Evolutionary conservation across 2,329 filamentous ascomycete genomes (phyloP), one percentile per base, ranked within the genome.

Genomic region (Furcasterigmium sp.): DNA sequence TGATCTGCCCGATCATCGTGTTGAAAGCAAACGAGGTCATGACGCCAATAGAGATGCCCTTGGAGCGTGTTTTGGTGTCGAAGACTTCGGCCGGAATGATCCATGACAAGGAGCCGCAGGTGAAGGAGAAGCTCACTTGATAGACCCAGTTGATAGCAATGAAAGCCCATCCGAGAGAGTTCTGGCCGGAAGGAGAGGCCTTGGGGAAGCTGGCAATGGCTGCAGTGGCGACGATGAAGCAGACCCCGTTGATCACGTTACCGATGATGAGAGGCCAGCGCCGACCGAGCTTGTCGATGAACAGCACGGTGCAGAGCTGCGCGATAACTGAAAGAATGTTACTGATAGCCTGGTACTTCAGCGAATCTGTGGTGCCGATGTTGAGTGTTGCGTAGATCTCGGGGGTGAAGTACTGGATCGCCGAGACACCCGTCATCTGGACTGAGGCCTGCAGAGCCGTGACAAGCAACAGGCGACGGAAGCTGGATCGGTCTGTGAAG

Each of bases 311-410:
- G 30, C 75, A 62, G 51, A 81, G 77, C 56, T 88, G 82, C 0
- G 78, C 85, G 11, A 87, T 56, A 9, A 89, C 64, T 3, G 83
- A 84, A 40, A 89, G 78, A 46, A 87, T 71, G 1, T 76, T 83
- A 50, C 82, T 86, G 55, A 89, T 88, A 39, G 82, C 84, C 58
- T 90, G 85, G 58, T 88, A 89, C 50, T 83, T 79, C 28, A 90
- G 72, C 0, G 85, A 80, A 19, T 85, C 73, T 35, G 78, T 68
- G 18, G 75, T 73, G 0, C 63, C 59, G 51, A 90, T 88, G 18
- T 84, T 84, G 51, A 87, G 86, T 56, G 85, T 75, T 1, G 61
- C 64, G 61, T 84, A 88, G 51, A 87, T 87, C 3, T 56, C 61
- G 13, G 83, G 75, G 0, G 80, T 82, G 62, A 84, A 89, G 62